phyloP scores from a whole-genome alignment of 805 yeast genomes.

The Brettanomyces sp. region DNA sequence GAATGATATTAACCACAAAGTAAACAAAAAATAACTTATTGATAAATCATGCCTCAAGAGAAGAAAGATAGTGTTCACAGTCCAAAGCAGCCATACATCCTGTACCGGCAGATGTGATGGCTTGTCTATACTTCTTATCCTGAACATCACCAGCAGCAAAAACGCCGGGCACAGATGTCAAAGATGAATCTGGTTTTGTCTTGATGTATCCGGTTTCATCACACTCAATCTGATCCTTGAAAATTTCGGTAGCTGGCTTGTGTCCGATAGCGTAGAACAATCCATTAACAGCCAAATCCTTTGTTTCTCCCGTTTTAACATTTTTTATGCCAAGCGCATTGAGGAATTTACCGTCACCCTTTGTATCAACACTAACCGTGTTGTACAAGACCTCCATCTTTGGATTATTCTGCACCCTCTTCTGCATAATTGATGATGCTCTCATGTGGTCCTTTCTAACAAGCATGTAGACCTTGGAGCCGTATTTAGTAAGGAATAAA shows the following conservation, averaged over 20 bases:
- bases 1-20: no score
- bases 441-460: conserved; percentile 92
- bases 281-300: conserved; percentile 75
- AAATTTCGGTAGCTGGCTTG: conserved; percentile 84
- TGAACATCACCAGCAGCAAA: conserved; percentile 99
- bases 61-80: conserved; percentile 70
- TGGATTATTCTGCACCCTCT: conserved; percentile 73
- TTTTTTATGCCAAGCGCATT: conserved; percentile 56
- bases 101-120: conserved; percentile 98
- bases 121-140: conserved; percentile 95
- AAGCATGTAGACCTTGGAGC: conserved; percentile 85
- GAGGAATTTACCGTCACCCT: conserved; percentile 87
- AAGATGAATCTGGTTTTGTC: conserved; percentile 83
- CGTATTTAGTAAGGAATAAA: conserved; percentile 90
- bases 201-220: conserved; percentile 84
- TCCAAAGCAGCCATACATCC: conserved; percentile 99
- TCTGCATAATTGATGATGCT: conserved; percentile 96
- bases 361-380: conserved; percentile 77
- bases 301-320: conserved; percentile 58
- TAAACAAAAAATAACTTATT: not conserved
- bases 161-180: conserved; percentile 81
- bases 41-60: conserved; percentile 27
- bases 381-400: conserved; percentile 88
- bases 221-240: conserved; percentile 67
- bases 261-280: conserved; percentile 98